phyloP scores from a whole-genome alignment of 257 asterid species.

The Solanum lycopersicoides region DNA sequence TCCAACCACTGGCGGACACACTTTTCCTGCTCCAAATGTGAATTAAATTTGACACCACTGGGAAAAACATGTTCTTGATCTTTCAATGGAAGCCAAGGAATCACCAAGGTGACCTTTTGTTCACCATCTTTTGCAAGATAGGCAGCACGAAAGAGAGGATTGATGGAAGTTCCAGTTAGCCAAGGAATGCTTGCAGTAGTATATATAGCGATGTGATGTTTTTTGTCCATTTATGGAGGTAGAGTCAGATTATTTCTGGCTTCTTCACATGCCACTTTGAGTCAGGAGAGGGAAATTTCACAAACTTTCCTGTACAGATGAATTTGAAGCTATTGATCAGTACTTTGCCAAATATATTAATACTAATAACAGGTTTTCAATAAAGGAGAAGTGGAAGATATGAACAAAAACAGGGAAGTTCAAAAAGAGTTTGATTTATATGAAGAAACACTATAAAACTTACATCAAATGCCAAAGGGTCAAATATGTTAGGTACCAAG shows the following conservation, averaged over 20 bases:
- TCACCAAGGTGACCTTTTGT: conserved; percentile 66
- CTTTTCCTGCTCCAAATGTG: conserved; percentile 73
- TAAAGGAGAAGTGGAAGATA: neutral
- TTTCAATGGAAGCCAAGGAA: conserved; percentile 79
- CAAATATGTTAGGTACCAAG: neutral
- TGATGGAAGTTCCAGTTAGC: conserved; percentile 95
- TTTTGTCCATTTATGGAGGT: conserved; percentile 14
- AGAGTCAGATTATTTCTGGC: neutral
- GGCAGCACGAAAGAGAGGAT: conserved; percentile 96
- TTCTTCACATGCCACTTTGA: conserved; percentile 1
- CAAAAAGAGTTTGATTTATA: neutral
- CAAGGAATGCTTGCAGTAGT: conserved; percentile 99
- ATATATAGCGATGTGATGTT: conserved; percentile 63
- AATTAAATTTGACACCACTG: conserved; percentile 47
- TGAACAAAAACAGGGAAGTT: neutral
- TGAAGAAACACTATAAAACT: neutral
- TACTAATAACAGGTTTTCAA: neutral
- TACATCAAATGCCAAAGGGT: neutral
- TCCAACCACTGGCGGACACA: conserved; percentile 84
- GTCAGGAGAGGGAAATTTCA: neutral
- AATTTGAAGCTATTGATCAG: neutral
- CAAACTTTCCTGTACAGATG: neutral
- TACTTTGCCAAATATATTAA: neutral
- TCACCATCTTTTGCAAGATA: conserved; percentile 69
- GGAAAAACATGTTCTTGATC: conserved; percentile 87